Base-by-base conservation (phyloP, 768 basidiomycete genomes). In the Mrakia gelida region DNA sequence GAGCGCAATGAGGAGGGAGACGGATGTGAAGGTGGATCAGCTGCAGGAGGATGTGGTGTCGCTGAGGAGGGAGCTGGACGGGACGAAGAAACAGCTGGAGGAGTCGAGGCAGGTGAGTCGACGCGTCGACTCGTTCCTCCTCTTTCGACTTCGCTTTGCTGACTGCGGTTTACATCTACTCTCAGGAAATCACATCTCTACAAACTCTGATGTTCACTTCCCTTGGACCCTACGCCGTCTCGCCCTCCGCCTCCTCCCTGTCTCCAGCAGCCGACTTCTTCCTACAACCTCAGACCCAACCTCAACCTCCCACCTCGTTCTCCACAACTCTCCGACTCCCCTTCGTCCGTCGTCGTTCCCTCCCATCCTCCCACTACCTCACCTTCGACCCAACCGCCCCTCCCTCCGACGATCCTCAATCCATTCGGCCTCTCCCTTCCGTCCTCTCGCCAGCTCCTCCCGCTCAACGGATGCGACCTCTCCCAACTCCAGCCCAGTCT, bases 31-130 rank as follows among this genome's bases (percentile, higher is more conserved):
- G 26, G 18, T 41, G 5, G 38, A 45, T 1, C 38, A 23, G 38
- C 23, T 70, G 41, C 54, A 30, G 54, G 49, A 41, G 0, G 38
- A 41, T 18, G 18, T 94, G 61, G 84, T 86, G 4, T 80, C 85
- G 13, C 86, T 94, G 26, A 88, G 89, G 38, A 86, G 88, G 79
- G 87, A 88, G 45, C 85, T 92, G 13, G 88, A 89, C 18, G 86
- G 86, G 0, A 84, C 92, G 30, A 92, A 93, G 81, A 87, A 86
- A 23, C 84, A 87, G 2, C 82, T 91, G 32, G 86, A 87, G 43
- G 83, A 70, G 0, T 41, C 67, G 32, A 38, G 26, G 41, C 41
- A 67, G 32, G 65, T 67, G 30, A 41, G 28, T 38, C 38, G 49
- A 52, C 49, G 49, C 49, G 49, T 52, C 49, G n/a, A n/a, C n/a